Evolutionary conservation across 768 basidiomycete species (phyloP), one percentile per base, ranked within the genome.

Genomic region (Termitomyces sp.): DNA sequence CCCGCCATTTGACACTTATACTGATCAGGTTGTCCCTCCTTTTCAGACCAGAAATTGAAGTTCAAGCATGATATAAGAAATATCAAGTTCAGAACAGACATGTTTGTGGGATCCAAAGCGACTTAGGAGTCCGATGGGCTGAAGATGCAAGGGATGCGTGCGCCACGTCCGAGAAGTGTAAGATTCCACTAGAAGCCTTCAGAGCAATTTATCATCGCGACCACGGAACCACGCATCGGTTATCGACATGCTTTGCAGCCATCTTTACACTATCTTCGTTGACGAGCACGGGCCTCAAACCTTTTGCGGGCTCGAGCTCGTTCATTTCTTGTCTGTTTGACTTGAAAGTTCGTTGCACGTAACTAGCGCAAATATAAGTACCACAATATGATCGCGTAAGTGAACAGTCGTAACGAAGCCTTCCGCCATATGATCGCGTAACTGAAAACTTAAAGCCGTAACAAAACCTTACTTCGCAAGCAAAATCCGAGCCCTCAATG

Each of bases 1-100:
- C 69, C 51, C 82, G 76, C 91, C 92, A 94, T 62, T 85, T 77
- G 2, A 95, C 84, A 21, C 87, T 89, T 64, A 84, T 95, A 24
- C 90, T n/a, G 77, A 35, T 80, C 83, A 4, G 73, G 60, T 5
- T 61, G 68, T 0, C 82, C 81, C 58, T 86, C 83, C 41, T 70
- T 76, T 64, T 86, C 83, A 0, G 87, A 92, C 93, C 94, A 95
- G 68, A 91, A 96, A 62, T 81, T 89, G 69, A 91, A 96, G 68
- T 93, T 96, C 49, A 92, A 78, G 17, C 85, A 80, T 2, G 88
- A 93, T 41, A 94, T 85, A 57, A 90, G 80, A 70, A 95, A 94
- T 56, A 95, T 86, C 91, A 91, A 95, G 70, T 93, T 74, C 28
- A 94, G 72, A 45, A 78, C 80, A 41, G 74, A 69, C 64, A 73